Base-by-base conservation (phyloP, 805 yeast species). In the Metschnikowia corniflorae region DNA sequence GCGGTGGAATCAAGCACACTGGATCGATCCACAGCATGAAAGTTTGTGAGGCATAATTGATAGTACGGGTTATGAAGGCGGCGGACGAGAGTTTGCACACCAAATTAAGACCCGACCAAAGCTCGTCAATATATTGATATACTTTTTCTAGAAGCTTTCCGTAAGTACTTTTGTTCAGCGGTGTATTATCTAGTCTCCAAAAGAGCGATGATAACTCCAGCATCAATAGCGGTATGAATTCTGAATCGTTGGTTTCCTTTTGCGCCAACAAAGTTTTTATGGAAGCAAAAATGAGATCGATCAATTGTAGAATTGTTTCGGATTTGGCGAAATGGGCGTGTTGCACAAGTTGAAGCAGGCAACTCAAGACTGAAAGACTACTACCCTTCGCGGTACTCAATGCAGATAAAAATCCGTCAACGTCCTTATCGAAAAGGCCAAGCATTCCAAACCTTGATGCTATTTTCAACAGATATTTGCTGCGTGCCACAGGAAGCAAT, bases 1-100 rank as follows among this genome's bases (percentile, higher is more conserved):
- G 71, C 0, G 75, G 72, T 0, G 45, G 45, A 5, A 46, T 29
- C 13, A 44, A n/a, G n/a, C n/a, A n/a, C n/a, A n/a, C n/a, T n/a
- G n/a, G n/a, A n/a, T n/a, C n/a, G n/a, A n/a, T n/a, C n/a, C n/a
- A n/a, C n/a, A n/a, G n/a, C n/a, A n/a, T n/a, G n/a, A n/a, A n/a
- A n/a, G n/a, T n/a, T n/a, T n/a, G n/a, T n/a, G n/a, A n/a, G n/a
- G n/a, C n/a, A n/a, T n/a, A n/a, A n/a, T n/a, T n/a, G n/a, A n/a
- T n/a, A n/a, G n/a, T n/a, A n/a, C n/a, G n/a, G n/a, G n/a, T n/a
- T n/a, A n/a, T n/a, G n/a, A n/a, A n/a, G n/a, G n/a, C n/a, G n/a
- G n/a, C n/a, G n/a, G n/a, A n/a, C n/a, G n/a, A n/a, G n/a, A n/a
- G n/a, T n/a, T n/a, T n/a, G n/a, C n/a, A n/a, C n/a, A n/a, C n/a